Base-by-base conservation (phyloP, 768 basidiomycete species). In the Termitomyces sp. region DNA sequence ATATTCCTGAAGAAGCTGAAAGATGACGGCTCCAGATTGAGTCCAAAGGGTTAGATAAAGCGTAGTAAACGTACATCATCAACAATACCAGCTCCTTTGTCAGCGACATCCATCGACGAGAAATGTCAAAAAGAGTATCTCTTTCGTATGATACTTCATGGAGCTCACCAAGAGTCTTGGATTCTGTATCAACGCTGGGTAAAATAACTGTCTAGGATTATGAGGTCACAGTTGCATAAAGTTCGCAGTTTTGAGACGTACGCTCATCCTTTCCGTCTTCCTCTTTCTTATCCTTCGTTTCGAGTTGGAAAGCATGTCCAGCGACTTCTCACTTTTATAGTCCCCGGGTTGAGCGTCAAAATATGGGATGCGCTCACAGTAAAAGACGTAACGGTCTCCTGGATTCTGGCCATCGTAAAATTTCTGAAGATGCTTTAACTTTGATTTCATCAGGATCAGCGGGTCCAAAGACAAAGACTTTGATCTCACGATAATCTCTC, bases 41-140 rank as follows among this genome's bases (percentile, higher is more conserved):
- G 7, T 26, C n/a, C n/a, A n/a, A n/a, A n/a, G n/a, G n/a, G n/a
- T n/a, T n/a, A n/a, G n/a, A n/a, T n/a, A n/a, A n/a, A n/a, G n/a
- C n/a, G n/a, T n/a, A n/a, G n/a, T n/a, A n/a, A 26, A 54, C 59
- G 12, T 22, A 57, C 55, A 30, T 57, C 45, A 18, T 60, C 59
- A 6, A 52, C 32, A 4, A 53, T 52, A 45, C 43, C 50, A 7
- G 8, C 46, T 0, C 28, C 28, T 38, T 49, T 30, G 5, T 26
- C 20, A 16, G 50, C 13, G 28, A 22, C 40, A 6, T 28, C 28
- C 7, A 13, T 26, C 6, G 24, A 5, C 30, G 40, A 35, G 30
- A 1, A 20, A 52, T 24, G 3, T 52, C 22, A n/a, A 0, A 36
- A n/a, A 38, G 26, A n/a, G 3, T 20, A 12, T 6, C 30, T 28